A percentile compares a stretch with the other conserved stretches of the same genome.
phyloP scores from a whole-genome alignment of 2,329 filamentous ascomycete genomes.

The Stemphylium vesicarium region DNA sequence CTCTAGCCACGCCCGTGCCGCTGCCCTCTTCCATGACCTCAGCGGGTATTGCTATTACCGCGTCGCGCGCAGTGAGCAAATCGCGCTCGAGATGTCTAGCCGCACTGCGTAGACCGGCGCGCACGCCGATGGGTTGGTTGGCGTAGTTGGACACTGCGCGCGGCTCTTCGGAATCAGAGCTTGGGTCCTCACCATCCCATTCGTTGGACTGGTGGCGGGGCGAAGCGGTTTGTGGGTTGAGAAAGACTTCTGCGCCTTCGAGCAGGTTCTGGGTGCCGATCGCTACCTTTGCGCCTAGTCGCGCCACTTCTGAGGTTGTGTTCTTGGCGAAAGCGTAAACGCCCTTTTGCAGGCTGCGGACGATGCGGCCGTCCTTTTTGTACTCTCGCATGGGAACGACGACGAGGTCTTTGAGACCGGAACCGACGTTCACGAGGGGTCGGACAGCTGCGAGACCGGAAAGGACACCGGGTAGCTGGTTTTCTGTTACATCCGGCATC shows the following conservation, averaged over 20 bases:
- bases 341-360: conserved; percentile 91
- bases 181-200: conserved; percentile 63
- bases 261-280: conserved; percentile 94
- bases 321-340: conserved; percentile 89
- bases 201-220: conserved; percentile 36
- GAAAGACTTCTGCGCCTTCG: conserved; percentile 83
- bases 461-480: conserved; percentile 87
- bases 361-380: conserved; percentile 87
- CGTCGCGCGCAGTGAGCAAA: conserved; percentile 83
- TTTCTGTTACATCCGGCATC: conserved; percentile 89
- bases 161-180: conserved; percentile 70
- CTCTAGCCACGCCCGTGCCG: conserved; percentile 79
- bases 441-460: conserved; percentile 90
- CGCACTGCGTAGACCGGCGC: conserved; percentile 83
- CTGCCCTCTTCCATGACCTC: conserved; percentile 87
- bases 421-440: conserved; percentile 87
- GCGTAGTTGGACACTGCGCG: conserved; percentile 91
- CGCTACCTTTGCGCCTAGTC: conserved; percentile 90
- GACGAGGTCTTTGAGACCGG: conserved; percentile 83
- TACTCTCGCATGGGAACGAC: conserved; percentile 93
- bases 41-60: conserved; percentile 91
- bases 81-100: conserved; percentile 85
- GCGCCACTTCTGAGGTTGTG: conserved; percentile 92
- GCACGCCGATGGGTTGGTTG: conserved; percentile 87
- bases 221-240: conserved; percentile 54